Percentiles rank a stretch among this genome's conserved stretches.
Evolutionary conservation across 1,284 basidiomycete genomes (phyloP).

Genomic region (Melampsora occidentalis): DNA sequence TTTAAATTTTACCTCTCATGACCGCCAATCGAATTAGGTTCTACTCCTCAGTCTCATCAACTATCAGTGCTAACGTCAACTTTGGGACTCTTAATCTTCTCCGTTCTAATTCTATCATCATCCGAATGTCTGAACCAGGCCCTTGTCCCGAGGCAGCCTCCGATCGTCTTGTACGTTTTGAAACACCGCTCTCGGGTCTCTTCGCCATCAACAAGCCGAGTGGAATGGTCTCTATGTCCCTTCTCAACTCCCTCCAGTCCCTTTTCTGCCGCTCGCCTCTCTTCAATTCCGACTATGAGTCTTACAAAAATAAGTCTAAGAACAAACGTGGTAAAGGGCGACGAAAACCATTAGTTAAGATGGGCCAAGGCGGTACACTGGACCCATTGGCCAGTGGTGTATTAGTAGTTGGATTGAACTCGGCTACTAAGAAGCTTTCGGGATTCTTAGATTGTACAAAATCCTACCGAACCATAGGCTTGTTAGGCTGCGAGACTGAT

Average conservation of each 20-base stretch:
- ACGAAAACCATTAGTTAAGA: slow-evolving; percentile 60
- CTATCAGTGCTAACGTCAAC: not conserved
- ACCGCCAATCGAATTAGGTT: not conserved
- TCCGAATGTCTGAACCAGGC: slow-evolving; percentile 3
- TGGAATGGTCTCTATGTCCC: slow-evolving; percentile 82
- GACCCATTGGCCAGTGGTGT: slow-evolving; percentile 97
- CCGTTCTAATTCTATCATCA: not conserved
- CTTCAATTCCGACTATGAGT: slow-evolving; percentile 60
- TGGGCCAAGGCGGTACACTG: slow-evolving; percentile 89
- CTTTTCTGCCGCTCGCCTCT: slow-evolving; percentile 74
- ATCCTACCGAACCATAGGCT: slow-evolving; percentile 86
- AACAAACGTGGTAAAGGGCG: slow-evolving; percentile 45
- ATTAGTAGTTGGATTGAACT: slow-evolving; percentile 82
- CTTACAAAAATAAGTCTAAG: slow-evolving; percentile 43
- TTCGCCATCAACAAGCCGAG: slow-evolving; percentile 83
- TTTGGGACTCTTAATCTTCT: not conserved
- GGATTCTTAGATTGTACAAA: slow-evolving; percentile 88
- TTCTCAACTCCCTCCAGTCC: slow-evolving; percentile 81
- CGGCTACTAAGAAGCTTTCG: slow-evolving; percentile 81
- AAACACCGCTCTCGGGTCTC: slow-evolving; percentile 67
- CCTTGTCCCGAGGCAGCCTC: not conserved
- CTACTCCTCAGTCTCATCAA: not conserved
- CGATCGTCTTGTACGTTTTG: not conserved
- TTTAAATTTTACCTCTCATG: too few species aligned
- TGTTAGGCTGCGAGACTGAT: slow-evolving; percentile 91